Evolutionary conservation across 176 grass and related monocot species (phyloP).

Genomic region (Cocos nucifera): DNA sequence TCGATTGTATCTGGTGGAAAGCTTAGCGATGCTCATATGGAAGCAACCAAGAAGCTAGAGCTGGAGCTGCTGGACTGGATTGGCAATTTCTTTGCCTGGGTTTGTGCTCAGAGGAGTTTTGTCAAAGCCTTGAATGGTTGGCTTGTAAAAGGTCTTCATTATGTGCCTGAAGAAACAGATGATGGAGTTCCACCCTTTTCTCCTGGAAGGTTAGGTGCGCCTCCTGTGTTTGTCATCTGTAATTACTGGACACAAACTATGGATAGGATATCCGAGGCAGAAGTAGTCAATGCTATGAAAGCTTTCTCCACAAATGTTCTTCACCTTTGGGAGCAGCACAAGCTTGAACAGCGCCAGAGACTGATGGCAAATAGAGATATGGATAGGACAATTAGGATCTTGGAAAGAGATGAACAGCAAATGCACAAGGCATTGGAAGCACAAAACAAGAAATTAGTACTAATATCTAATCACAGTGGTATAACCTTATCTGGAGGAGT

Average conservation of each 20-base stretch:
- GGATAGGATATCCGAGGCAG: slow-evolving; percentile 47
- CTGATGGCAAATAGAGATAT: slow-evolving; percentile 72
- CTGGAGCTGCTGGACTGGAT: slow-evolving; percentile 70
- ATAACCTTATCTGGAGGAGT: slow-evolving; percentile 39
- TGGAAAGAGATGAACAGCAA: slow-evolving; percentile 70
- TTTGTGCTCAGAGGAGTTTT: slow-evolving; percentile 58
- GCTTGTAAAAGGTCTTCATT: slow-evolving; percentile 58
- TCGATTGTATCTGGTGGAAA: slow-evolving; percentile 43
- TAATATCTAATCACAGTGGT: slow-evolving; percentile 37
- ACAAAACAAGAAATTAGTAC: slow-evolving; percentile 63
- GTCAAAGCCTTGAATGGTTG: slow-evolving; percentile 57
- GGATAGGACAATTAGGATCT: slow-evolving; percentile 52
- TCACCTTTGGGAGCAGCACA: slow-evolving; percentile 53
- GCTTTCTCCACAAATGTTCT: slow-evolving; percentile 49
- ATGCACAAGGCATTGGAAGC: slow-evolving; percentile 74
- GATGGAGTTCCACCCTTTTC: slow-evolving; percentile 81
- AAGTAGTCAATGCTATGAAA: slow-evolving; percentile 57
- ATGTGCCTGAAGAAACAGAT: slow-evolving; percentile 75
- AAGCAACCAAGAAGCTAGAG: slow-evolving; percentile 53
- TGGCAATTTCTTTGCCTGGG: slow-evolving; percentile 61
- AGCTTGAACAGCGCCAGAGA: slow-evolving; percentile 57
- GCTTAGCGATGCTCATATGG: slow-evolving; percentile 54
- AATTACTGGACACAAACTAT: slow-evolving; percentile 66
- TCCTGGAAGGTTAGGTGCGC: slow-evolving; percentile 78
- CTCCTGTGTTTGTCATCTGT: slow-evolving; percentile 78